Evolutionary conservation across 805 yeast species (phyloP).

Genomic region (Ogataea henricii): DNA sequence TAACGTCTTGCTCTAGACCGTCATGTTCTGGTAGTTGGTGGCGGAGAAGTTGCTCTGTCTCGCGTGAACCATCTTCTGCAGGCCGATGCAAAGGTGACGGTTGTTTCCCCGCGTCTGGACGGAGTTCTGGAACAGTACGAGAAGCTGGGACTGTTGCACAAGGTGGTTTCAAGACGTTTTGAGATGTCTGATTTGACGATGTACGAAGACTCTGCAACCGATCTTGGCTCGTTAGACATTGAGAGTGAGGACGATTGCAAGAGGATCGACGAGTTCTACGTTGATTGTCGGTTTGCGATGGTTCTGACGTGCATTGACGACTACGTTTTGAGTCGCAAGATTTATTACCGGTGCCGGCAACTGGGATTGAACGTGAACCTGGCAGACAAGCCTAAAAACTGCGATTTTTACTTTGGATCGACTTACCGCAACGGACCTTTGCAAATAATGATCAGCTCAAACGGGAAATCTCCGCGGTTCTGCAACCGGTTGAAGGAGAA

Average conservation of each 20-base stretch:
- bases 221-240: conserved; percentile 24
- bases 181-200: conserved; percentile 48
- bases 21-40: conserved; percentile 75
- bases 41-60: conserved; percentile 75
- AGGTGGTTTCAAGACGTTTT: conserved; percentile 48
- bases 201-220: conserved; percentile 39
- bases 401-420: conserved; percentile 87
- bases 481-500: conserved; percentile 62
- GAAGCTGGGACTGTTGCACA: conserved; percentile 43
- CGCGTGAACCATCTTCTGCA: conserved; percentile 65
- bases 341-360: conserved; percentile 52
- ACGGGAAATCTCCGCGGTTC: conserved; percentile 79
- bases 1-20: conserved; percentile 35
- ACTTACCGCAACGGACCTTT: conserved; percentile 70
- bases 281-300: conserved; percentile 52
- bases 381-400: conserved; percentile 80
- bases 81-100: conserved; percentile 71
- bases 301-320: conserved; percentile 79
- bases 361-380: conserved; percentile 66
- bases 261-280: conserved; percentile 38
- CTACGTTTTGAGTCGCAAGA: conserved; percentile 54
- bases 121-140: conserved; percentile 37
- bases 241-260: conserved; percentile 34
- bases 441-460: conserved; percentile 81
- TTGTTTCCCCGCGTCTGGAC: conserved; percentile 50